A percentile compares a stretch with the other conserved stretches of the same genome.
Evolutionary conservation across 305 asterid species (phyloP).

Genomic region (Solanum hybrid): DNA sequence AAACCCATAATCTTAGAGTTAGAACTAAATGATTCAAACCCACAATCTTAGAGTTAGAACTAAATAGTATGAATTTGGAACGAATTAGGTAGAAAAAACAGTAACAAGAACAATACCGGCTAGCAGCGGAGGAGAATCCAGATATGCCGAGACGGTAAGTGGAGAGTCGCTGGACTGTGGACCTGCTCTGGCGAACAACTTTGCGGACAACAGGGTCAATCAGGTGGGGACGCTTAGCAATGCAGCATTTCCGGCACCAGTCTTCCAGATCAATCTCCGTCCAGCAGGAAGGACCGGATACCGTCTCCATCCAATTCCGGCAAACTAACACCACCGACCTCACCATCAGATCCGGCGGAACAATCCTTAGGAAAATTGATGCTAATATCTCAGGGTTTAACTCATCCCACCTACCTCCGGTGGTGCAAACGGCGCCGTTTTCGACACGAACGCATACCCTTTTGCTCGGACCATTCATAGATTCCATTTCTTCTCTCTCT

Average conservation of each 20-base stretch:
- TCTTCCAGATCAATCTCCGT: conserved; percentile 3
- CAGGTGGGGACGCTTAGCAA: background rate
- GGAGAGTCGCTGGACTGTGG: background rate
- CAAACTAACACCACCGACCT: conserved; percentile 12
- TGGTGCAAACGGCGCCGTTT: background rate
- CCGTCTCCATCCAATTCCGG: conserved; percentile 11
- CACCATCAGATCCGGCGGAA: conserved; percentile 3
- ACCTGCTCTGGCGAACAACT: conserved; percentile 12
- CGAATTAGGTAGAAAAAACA: background rate
- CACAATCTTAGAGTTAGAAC: background rate
- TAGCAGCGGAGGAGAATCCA: conserved; percentile 11
- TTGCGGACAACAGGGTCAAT: conserved; percentile 9
- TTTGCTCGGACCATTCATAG: background rate
- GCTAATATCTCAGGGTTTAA: conserved; percentile 9
- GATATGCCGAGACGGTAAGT: conserved; percentile 7
- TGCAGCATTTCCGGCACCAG: conserved; percentile 10
- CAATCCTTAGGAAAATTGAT: conserved; percentile 1
- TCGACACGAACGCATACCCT: background rate
- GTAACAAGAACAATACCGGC: conserved; percentile 5
- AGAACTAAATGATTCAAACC: background rate
- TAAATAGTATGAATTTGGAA: background rate
- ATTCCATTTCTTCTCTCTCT: background rate
- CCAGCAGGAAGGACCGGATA: conserved; percentile 13
- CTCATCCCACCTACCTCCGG: conserved; percentile 2
- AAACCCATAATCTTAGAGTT: background rate